Evolutionary conservation across 257 asterid species (phyloP).

Genomic region (Nicotiana attenuata): DNA sequence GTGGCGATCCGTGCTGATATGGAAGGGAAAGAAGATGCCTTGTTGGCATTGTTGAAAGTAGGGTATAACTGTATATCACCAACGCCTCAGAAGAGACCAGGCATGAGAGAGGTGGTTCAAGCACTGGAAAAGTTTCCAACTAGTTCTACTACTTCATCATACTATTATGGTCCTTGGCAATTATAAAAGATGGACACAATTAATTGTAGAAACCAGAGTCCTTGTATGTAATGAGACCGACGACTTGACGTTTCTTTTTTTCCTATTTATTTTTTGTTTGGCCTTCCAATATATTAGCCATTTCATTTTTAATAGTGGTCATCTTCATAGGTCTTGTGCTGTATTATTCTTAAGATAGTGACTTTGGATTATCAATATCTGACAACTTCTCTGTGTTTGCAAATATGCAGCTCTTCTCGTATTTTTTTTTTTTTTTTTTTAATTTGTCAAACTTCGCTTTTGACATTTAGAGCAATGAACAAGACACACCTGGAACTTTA

Average conservation of each 20-base stretch:
- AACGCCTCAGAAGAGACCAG: slow-evolving; percentile 78
- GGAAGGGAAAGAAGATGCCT: slow-evolving; percentile 78
- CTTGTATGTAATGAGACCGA: slow-evolving; percentile 35
- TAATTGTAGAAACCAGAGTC: slow-evolving; percentile 30
- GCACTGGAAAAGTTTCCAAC: slow-evolving; percentile 71
- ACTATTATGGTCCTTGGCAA: slow-evolving; percentile 36
- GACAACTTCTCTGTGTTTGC: not conserved
- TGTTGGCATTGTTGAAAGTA: slow-evolving; percentile 56
- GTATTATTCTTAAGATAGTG: not conserved
- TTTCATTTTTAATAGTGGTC: not conserved
- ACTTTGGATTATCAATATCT: not conserved
- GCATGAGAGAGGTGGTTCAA: slow-evolving; percentile 79
- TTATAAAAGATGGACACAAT: slow-evolving; percentile 14
- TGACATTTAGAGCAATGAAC: not conserved
- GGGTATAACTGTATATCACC: slow-evolving; percentile 70
- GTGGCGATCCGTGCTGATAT: slow-evolving; percentile 78
- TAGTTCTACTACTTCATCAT: slow-evolving; percentile 27
- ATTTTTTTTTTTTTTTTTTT: too few species aligned
- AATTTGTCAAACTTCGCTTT: not conserved
- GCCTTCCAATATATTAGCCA: not conserved
- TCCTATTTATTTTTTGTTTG: not conserved
- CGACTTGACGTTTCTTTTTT: slow-evolving; percentile 20
- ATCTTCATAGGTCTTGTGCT: not conserved
- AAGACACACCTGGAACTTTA: not conserved
- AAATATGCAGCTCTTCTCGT: not conserved